These are phyloP conservation scores for Sabuloglossum arenarium DNA, from an alignment of 495 filamentous ascomycete species.

Conservation along the genomic window DNA sequence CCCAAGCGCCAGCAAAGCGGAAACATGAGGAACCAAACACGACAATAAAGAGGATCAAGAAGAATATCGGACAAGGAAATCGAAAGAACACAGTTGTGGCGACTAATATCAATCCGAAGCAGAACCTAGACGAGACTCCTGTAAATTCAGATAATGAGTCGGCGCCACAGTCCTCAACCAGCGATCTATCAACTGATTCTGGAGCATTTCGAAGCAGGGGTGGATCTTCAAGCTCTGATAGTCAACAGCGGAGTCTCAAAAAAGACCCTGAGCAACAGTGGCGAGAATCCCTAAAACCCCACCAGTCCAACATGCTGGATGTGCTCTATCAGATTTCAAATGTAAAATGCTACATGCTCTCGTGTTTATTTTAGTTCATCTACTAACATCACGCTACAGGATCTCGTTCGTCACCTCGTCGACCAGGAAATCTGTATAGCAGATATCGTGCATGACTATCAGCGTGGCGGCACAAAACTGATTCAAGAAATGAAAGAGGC, in stretches of 20 bases:
- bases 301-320: not conserved
- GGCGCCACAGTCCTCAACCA: not conserved
- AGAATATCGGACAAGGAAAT: not conserved
- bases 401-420: not conserved
- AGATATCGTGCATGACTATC: not conserved
- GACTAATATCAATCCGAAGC: not conserved
- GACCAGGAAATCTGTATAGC: not conserved
- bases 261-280: not conserved
- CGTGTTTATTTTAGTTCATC: not conserved
- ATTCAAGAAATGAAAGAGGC: not conserved
- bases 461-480: not conserved
- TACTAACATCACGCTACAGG: not conserved
- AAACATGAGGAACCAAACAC: not conserved
- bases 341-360: not conserved
- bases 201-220: not conserved
- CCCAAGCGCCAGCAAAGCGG: not conserved
- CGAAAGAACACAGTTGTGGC: not conserved
- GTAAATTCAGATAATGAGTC: not conserved
- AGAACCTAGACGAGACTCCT: not conserved
- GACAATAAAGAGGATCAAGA: not conserved
- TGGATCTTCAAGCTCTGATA: not conserved
- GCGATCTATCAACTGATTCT: not conserved
- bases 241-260: not conserved
- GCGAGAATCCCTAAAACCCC: not conserved
- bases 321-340: not conserved